Conservation (phyloP, 148 eudicot species). For the Fagopyrum homotropicum region DNA sequence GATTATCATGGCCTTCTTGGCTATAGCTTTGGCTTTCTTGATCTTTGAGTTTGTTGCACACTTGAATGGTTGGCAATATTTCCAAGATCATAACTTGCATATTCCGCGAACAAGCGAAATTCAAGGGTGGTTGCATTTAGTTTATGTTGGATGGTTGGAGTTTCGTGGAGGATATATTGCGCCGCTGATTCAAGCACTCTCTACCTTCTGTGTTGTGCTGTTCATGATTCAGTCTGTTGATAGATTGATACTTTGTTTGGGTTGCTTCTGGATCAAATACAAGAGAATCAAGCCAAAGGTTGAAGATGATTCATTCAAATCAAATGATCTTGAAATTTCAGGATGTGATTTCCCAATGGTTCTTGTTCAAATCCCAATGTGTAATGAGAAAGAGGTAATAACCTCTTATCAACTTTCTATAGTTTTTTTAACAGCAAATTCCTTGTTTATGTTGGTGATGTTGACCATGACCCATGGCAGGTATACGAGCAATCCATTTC, state of each 20-base stretch:
- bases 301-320: slow-evolving; percentile 25
- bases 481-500: slow-evolving; percentile 71
- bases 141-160: slow-evolving; percentile 32
- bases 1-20: slow-evolving; percentile 34
- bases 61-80: slow-evolving; percentile 48
- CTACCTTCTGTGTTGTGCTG: slow-evolving; percentile 40
- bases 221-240: slow-evolving; percentile 46
- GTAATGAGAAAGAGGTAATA: slow-evolving; percentile 49
- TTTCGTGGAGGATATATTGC: slow-evolving; percentile 43
- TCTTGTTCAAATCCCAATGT: slow-evolving; percentile 60
- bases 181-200: slow-evolving; percentile 33
- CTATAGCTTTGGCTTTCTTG: slow-evolving; percentile 37
- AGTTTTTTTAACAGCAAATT: background rate
- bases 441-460: background rate
- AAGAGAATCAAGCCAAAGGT: slow-evolving; percentile 37
- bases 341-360: slow-evolving; percentile 43
- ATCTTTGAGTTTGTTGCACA: slow-evolving; percentile 41
- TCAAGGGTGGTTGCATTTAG: slow-evolving; percentile 35
- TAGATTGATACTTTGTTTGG: slow-evolving; percentile 47
- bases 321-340: slow-evolving; percentile 34
- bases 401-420: background rate
- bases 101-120: slow-evolving; percentile 34
- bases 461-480: slow-evolving; percentile 16
- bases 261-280: slow-evolving; percentile 50
- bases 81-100: slow-evolving; percentile 22